These are phyloP conservation scores for Lactarius indigo DNA, from an alignment of 768 basidiomycete genomes.

Conservation along the genomic window DNA sequence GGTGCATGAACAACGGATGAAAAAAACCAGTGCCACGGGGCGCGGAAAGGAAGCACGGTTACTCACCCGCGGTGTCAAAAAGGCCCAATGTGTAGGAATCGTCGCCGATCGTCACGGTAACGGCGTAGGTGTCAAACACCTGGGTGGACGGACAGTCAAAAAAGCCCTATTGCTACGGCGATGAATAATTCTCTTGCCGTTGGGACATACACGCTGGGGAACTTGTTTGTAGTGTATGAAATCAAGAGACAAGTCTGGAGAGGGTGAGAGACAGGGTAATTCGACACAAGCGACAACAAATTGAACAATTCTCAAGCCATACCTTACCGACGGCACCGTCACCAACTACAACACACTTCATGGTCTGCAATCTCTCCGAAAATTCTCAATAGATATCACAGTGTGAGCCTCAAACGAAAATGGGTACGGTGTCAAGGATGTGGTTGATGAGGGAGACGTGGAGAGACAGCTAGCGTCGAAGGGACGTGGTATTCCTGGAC, in stretches of 20 bases:
- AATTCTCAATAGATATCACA: constrained; percentile 14
- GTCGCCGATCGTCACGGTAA: constrained; percentile 99
- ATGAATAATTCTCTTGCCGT: constrained; percentile 59
- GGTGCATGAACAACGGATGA: constrained; percentile 20
- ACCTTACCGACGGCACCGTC: constrained; percentile 99
- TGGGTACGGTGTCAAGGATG: background rate
- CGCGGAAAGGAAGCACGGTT: background rate
- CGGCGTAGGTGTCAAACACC: constrained; percentile 98
- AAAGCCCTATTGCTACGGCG: constrained; percentile 21
- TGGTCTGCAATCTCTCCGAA: constrained; percentile 67
- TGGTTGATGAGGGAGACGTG: background rate
- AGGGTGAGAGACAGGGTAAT: background rate
- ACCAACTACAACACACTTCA: constrained; percentile 96
- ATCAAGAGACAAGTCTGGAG: constrained; percentile 90
- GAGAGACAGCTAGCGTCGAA: background rate
- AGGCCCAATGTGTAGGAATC: constrained; percentile 97
- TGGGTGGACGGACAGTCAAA: constrained; percentile 32
- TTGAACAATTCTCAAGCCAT: constrained; percentile 32
- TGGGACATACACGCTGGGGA: constrained; percentile 98
- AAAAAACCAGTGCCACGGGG: background rate
- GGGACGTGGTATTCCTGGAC: constrained; percentile 2
- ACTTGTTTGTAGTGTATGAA: constrained; percentile 97
- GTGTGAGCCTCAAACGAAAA: background rate
- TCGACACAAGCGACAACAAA: background rate
- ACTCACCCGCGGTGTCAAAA: constrained; percentile 97